A percentile compares a stretch with the other conserved stretches of the same genome.
Conservation (phyloP, 176 grass and related monocot species). For the Raddia distichophylla region DNA sequence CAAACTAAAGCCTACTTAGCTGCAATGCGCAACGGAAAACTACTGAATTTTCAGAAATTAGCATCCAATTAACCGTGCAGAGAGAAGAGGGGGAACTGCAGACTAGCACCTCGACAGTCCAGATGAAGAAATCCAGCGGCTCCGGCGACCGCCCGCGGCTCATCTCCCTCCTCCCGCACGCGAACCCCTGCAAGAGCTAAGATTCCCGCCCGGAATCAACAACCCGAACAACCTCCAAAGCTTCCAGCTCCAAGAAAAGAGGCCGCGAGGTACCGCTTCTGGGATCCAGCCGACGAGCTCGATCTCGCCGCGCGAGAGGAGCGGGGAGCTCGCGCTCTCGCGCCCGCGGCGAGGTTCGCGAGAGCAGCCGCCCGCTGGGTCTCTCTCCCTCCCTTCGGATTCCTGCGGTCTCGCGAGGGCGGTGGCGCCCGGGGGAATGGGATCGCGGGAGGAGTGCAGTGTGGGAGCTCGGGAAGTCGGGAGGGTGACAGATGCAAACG, state of each 20-base stretch:
- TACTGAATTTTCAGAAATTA: background rate
- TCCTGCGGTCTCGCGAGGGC: background rate
- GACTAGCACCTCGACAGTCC: constrained; percentile 65
- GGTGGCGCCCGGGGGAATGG: background rate
- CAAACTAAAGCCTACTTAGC: background rate
- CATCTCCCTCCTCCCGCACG: constrained; percentile 50
- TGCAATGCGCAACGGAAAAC: background rate
- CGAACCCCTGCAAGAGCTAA: constrained; percentile 29
- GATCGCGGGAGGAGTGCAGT: background rate
- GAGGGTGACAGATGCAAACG: constrained; percentile 3
- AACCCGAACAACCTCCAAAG: background rate
- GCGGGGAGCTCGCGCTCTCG: background rate
- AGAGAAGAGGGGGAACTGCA: background rate
- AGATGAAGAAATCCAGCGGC: constrained; percentile 77
- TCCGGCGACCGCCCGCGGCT: constrained; percentile 60
- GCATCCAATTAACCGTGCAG: background rate
- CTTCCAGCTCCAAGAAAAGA: background rate
- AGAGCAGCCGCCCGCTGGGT: background rate
- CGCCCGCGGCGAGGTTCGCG: background rate
- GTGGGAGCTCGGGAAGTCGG: background rate
- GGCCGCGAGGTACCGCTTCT: background rate
- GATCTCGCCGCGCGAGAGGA: background rate
- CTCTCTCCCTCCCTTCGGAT: background rate
- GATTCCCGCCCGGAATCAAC: constrained; percentile 3
- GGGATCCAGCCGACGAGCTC: background rate